A percentile compares a stretch with the other conserved stretches of the same genome.
These are phyloP conservation scores for Zymoseptoria pseudotritici DNA, from an alignment of 2,329 filamentous ascomycete genomes.

Conservation along the genomic window DNA sequence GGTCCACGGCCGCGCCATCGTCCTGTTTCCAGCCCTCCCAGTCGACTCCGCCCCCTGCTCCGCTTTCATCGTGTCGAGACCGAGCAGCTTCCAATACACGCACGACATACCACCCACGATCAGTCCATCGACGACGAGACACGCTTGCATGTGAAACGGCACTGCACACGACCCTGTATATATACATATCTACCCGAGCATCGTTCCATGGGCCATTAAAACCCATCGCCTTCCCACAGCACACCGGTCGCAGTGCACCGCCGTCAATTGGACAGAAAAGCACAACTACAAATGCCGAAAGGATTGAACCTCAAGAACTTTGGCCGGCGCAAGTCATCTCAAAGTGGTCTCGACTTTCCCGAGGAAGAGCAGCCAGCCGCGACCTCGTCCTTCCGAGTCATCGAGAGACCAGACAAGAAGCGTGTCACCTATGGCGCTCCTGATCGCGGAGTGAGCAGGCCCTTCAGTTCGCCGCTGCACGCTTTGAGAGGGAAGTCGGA, in stretches of 20 bases:
- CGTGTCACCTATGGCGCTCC: constrained; percentile 27
- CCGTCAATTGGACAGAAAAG: background rate
- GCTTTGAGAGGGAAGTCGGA: constrained; percentile 28
- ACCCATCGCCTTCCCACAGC: background rate
- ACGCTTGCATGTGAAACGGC: constrained; percentile 7
- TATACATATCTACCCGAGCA: constrained; percentile 11
- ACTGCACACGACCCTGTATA: constrained; percentile 3
- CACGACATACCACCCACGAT: background rate
- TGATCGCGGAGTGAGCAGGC: constrained; percentile 29
- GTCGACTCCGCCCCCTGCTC: background rate
- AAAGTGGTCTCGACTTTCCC: constrained; percentile 42
- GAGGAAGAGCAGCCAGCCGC: constrained; percentile 26
- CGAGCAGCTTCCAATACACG: background rate
- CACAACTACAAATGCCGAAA: constrained; percentile 41
- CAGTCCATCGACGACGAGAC: background rate
- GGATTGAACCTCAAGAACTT: constrained; percentile 47
- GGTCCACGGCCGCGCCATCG: background rate
- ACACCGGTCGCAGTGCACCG: constrained; percentile 4
- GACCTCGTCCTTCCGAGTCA: constrained; percentile 45
- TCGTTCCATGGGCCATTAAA: constrained; percentile 12
- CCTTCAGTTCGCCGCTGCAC: constrained; percentile 30
- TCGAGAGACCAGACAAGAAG: constrained; percentile 44
- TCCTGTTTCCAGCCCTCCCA: background rate
- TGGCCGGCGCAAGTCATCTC: constrained; percentile 48
- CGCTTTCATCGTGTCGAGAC: background rate